phyloP scores from a whole-genome alignment of 2,329 filamentous ascomycete genomes.

The Dactylellina sp. region DNA sequence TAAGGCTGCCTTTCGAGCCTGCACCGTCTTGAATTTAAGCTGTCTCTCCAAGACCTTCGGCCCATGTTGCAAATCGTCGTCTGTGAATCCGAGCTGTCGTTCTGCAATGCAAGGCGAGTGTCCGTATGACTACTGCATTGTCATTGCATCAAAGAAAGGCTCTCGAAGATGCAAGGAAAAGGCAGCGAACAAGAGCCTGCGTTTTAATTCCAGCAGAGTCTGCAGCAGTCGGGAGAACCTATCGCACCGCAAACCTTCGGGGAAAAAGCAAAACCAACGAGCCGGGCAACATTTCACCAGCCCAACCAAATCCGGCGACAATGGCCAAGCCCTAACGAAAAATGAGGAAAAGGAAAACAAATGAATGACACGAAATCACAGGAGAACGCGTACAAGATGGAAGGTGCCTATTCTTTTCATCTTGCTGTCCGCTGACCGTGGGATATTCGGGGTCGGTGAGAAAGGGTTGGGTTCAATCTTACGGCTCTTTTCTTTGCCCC shows the following conservation, averaged over 20 bases:
- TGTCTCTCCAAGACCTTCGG: conserved; percentile 14
- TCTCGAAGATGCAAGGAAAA: conserved; percentile 16
- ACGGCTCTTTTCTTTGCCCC: conserved; percentile 25
- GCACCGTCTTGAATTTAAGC: conserved; percentile 11
- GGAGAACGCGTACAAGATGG: conserved; percentile 51
- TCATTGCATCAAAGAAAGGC: not conserved
- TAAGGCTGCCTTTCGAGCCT: conserved; percentile 10
- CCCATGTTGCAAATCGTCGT: conserved; percentile 30
- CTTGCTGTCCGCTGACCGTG: conserved; percentile 14
- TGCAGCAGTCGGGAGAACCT: not conserved
- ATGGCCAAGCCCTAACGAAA: conserved; percentile 31
- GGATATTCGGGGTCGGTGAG: conserved; percentile 23
- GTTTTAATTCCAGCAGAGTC: conserved; percentile 20
- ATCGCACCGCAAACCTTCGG: conserved; percentile 15
- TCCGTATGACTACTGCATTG: conserved; percentile 37
- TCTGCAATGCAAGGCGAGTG: conserved; percentile 36
- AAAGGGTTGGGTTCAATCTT: conserved; percentile 9
- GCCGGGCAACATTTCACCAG: conserved; percentile 1
- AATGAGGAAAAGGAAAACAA: conserved; percentile 56
- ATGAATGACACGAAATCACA: conserved; percentile 56
- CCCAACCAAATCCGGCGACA: conserved; percentile 53
- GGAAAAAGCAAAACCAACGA: conserved; percentile 48
- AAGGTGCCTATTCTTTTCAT: conserved; percentile 14
- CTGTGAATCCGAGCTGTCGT: conserved; percentile 13
- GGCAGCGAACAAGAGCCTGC: not conserved